Evolutionary conservation across 2,329 filamentous ascomycete genomes (phyloP).

Genomic region (Zasmidium citrigriseum): DNA sequence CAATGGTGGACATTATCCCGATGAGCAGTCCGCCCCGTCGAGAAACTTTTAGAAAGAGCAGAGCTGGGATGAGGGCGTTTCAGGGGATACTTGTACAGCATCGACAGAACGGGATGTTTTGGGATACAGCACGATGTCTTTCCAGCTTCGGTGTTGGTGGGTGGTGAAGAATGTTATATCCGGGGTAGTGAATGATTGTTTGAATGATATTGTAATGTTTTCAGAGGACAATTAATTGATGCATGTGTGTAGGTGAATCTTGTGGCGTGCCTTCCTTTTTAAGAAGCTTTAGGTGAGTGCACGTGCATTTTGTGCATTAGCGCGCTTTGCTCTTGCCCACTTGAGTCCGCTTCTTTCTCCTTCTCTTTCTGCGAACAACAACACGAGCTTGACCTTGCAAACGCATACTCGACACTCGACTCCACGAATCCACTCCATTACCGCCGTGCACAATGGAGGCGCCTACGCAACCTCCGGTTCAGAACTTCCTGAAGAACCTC

Average conservation of each 20-base stretch:
- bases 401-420: no score
- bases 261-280: neutral
- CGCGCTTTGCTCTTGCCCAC: no score
- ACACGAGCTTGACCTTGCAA: no score
- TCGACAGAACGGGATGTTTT: neutral
- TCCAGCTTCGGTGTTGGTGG: neutral
- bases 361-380: no score
- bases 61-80: neutral
- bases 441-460: neutral
- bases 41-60: slow-evolving; percentile 2
- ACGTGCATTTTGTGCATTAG: no score
- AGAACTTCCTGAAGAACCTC: neutral
- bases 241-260: neutral
- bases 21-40: neutral
- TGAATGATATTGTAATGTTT: neutral
- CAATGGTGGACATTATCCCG: slow-evolving; percentile 19
- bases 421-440: no score
- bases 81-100: neutral
- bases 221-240: neutral
- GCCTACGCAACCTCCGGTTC: neutral
- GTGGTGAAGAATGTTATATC: neutral
- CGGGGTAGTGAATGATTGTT: neutral
- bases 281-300: neutral
- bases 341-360: no score
- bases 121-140: slow-evolving; percentile 1